phyloP scores from a whole-genome alignment of 2,329 filamentous ascomycete species.

The Calcarisporium arbuscula region DNA sequence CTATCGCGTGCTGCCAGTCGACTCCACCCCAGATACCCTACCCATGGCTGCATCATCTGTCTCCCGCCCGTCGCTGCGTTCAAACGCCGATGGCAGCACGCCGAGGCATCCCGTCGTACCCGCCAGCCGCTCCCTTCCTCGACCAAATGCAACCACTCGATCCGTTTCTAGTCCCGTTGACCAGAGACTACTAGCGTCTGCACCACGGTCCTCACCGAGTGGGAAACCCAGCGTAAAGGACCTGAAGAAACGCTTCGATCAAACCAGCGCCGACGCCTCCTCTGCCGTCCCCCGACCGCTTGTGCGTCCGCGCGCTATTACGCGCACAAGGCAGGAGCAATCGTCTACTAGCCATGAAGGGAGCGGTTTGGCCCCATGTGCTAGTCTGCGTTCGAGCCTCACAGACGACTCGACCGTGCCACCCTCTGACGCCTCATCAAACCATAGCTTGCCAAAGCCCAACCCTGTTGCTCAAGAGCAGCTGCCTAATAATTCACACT shows the following conservation, averaged over 20 bases:
- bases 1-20: slow-evolving; percentile 34
- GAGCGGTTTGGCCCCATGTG: no score
- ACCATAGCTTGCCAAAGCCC: slow-evolving; percentile 36
- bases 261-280: slow-evolving; percentile 39
- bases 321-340: slow-evolving; percentile 24
- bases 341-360: no score
- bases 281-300: slow-evolving; percentile 29
- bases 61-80: slow-evolving; percentile 37
- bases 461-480: slow-evolving; percentile 45
- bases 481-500: slow-evolving; percentile 47
- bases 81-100: slow-evolving; percentile 44
- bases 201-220: slow-evolving; percentile 24
- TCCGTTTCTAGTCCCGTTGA: slow-evolving; percentile 52
- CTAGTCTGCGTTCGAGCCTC: no score
- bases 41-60: slow-evolving; percentile 33
- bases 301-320: slow-evolving; percentile 25
- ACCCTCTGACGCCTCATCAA: slow-evolving; percentile 15
- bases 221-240: slow-evolving; percentile 70
- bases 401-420: slow-evolving; percentile 11
- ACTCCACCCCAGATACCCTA: slow-evolving; percentile 25
- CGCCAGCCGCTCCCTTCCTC: slow-evolving; percentile 32
- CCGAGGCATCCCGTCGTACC: slow-evolving; percentile 39
- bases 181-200: slow-evolving; percentile 25
- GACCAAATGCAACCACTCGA: slow-evolving; percentile 39
- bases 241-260: slow-evolving; percentile 72